These are phyloP conservation scores for Hanseniaspora pseudoguilliermondii DNA, from an alignment of 805 yeast genomes.

Conservation along the genomic window DNA sequence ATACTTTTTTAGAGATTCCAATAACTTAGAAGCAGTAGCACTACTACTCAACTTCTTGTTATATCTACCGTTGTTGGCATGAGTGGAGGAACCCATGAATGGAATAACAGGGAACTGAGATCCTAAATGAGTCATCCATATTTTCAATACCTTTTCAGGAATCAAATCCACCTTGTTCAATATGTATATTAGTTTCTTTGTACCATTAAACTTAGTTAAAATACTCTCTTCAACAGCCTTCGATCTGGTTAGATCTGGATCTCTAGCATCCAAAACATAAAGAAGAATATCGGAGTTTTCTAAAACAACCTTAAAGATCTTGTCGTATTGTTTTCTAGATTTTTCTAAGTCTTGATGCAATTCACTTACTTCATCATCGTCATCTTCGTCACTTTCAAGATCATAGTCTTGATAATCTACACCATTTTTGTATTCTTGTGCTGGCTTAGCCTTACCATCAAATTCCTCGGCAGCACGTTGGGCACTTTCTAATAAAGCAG, in stretches of 20 bases:
- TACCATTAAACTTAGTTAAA: constrained; percentile 42
- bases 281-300: constrained; percentile 83
- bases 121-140: constrained; percentile 71
- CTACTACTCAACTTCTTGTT: constrained; percentile 61
- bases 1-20: constrained; percentile 73
- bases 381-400: constrained; percentile 24
- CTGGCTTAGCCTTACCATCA: constrained; percentile 35
- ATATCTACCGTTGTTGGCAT: constrained; percentile 54
- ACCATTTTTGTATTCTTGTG: constrained; percentile 26
- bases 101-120: constrained; percentile 87
- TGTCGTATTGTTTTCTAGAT: constrained; percentile 84
- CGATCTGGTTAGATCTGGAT: constrained; percentile 91
- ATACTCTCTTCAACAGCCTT: constrained; percentile 84
- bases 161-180: constrained; percentile 87
- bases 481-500: constrained; percentile 83
- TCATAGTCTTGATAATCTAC: constrained; percentile 42
- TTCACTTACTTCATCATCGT: constrained; percentile 35
- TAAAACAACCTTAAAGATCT: constrained; percentile 83
- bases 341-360: constrained; percentile 34
- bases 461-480: constrained; percentile 71
- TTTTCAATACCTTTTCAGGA: constrained; percentile 69
- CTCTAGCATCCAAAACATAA: constrained; percentile 94
- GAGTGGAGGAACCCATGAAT: constrained; percentile 64
- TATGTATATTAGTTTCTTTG: constrained; percentile 70
- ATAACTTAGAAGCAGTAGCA: constrained; percentile 57